Conservation (phyloP, 345 rosid genomes). For the Salix dunnii region DNA sequence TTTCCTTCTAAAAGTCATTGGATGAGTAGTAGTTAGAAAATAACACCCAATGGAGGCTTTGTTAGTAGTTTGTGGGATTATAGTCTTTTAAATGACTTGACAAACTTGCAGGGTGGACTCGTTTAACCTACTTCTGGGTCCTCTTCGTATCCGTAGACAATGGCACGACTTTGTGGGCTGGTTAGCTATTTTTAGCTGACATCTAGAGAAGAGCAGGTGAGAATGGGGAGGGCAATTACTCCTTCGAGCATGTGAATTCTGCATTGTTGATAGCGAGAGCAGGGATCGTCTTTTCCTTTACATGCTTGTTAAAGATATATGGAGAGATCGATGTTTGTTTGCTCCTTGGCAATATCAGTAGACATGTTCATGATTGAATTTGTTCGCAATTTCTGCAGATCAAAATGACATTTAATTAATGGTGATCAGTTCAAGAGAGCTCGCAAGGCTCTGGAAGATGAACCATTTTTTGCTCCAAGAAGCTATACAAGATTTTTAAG, state of each 20-base stretch:
- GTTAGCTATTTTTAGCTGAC: not conserved
- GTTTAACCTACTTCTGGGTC: not conserved
- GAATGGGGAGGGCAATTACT: not conserved
- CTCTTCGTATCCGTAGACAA: not conserved
- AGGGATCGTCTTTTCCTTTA: not conserved
- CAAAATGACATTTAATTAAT: too few relatives aligned
- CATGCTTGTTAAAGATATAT: not conserved
- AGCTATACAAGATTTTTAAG: not conserved
- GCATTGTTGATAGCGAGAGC: not conserved
- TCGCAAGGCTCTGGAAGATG: not conserved
- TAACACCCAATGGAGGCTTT: too few relatives aligned
- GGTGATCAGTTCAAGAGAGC: not conserved
- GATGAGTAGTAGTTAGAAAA: too few relatives aligned
- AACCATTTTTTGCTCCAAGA: not conserved
- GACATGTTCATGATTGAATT: not conserved
- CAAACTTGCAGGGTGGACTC: not conserved
- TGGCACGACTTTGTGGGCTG: not conserved
- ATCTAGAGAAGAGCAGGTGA: not conserved
- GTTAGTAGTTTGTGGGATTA: too few relatives aligned
- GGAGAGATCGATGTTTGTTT: too few relatives aligned
- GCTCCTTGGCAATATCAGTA: not conserved
- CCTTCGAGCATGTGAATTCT: not conserved
- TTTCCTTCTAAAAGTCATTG: too few relatives aligned
- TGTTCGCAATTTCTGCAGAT: not conserved
- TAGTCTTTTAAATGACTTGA: not conserved